Conservation (phyloP, 2,329 filamentous ascomycete species). For the Cladorrhinum sp. region DNA sequence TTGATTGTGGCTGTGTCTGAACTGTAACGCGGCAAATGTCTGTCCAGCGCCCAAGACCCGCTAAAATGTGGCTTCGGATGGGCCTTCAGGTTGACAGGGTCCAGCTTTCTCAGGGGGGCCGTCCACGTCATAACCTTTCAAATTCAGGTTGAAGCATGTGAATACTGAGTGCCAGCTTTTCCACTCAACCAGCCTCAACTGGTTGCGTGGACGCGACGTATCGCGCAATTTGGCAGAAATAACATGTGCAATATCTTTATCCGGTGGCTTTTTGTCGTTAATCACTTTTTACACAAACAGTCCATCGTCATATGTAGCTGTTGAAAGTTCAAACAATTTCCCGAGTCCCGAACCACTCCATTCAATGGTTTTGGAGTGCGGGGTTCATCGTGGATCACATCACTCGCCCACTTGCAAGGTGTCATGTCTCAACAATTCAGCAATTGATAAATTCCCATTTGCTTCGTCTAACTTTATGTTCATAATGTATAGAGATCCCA, state of each 20-base stretch:
- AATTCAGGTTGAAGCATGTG: background rate
- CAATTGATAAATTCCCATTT: background rate
- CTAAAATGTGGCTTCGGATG: slow-evolving; percentile 1
- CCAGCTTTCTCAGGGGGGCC: background rate
- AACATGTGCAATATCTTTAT: background rate
- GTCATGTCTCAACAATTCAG: background rate
- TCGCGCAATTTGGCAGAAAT: background rate
- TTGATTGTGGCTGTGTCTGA: slow-evolving; percentile 10
- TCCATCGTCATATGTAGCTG: too few species aligned
- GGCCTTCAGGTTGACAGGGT: background rate
- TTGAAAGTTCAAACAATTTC: background rate
- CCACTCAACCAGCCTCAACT: background rate
- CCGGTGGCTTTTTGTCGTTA: background rate
- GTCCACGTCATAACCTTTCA: background rate
- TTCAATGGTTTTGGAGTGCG: background rate
- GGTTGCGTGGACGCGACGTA: background rate
- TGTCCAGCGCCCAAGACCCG: background rate
- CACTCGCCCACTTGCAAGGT: too few species aligned
- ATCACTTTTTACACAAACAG: background rate
- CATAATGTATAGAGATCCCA: too few species aligned
- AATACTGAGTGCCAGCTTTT: too few species aligned
- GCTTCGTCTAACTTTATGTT: too few species aligned
- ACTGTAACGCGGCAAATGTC: slow-evolving; percentile 3
- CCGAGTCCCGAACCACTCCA: background rate
- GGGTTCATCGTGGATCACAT: background rate